A percentile compares a stretch with the other conserved stretches of the same genome.
Evolutionary conservation across 148 eudicot species (phyloP).

Genomic region (Chenopodium formosanum): DNA sequence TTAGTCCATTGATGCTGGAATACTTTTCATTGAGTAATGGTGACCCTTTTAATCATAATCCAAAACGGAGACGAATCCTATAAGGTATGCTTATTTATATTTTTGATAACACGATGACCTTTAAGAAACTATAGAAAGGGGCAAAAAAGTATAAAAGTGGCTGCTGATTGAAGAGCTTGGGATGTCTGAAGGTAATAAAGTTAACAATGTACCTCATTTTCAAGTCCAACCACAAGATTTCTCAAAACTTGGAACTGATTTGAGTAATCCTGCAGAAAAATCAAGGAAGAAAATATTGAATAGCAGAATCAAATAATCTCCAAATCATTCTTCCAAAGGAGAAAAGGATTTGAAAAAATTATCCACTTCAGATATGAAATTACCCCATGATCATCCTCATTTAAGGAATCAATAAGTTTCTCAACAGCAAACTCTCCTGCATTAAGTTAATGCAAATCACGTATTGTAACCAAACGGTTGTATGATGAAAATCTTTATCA

Average conservation of each 20-base stretch:
- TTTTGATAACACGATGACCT: not conserved
- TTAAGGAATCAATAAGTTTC: conserved; percentile 54
- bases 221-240: conserved; percentile 47
- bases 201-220: conserved; percentile 51
- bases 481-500: conserved; percentile 17
- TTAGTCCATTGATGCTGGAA: not conserved
- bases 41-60: not conserved
- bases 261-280: conserved; percentile 54
- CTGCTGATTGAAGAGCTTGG: not conserved
- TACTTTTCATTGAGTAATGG: not conserved
- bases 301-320: not conserved
- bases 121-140: not conserved
- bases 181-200: not conserved
- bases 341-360: conserved; percentile 3
- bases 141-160: not conserved
- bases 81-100: not conserved
- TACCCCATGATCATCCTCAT: conserved; percentile 57
- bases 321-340: not conserved
- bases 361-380: conserved; percentile 12
- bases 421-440: conserved; percentile 75
- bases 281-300: not conserved
- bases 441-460: conserved; percentile 5
- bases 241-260: conserved; percentile 52
- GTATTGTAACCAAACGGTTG: not conserved
- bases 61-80: not conserved